A percentile compares a stretch with the other conserved stretches of the same genome.
phyloP scores from a whole-genome alignment of 192 early-diverging fungal species.

The Haplosporangium gracile region DNA sequence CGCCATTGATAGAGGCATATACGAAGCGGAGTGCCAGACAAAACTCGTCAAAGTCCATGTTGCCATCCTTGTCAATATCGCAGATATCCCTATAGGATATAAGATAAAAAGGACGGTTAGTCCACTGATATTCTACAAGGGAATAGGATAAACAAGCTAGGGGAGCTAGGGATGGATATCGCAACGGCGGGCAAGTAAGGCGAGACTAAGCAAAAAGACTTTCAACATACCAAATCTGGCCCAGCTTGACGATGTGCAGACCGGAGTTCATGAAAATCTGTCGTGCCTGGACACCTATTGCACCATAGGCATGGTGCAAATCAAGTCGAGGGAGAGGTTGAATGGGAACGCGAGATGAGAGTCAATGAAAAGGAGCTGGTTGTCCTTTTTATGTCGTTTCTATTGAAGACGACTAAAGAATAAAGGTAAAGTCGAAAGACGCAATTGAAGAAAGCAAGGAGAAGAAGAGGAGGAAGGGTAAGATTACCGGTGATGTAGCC shows the following conservation, averaged over 20 bases:
- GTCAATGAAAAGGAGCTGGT: neutral
- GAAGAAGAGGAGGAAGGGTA: neutral
- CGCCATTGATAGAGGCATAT: conserved; percentile 73
- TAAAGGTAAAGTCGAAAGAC: too few species aligned
- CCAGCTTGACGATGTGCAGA: conserved; percentile 29
- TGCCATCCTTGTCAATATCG: conserved; percentile 87
- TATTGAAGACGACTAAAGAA: neutral
- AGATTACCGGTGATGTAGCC: conserved; percentile 65
- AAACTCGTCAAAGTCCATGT: conserved; percentile 88
- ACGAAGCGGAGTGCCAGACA: conserved; percentile 84
- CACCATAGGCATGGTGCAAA: neutral
- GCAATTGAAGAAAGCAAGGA: neutral
- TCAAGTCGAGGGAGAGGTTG: neutral
- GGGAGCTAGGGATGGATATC: neutral
- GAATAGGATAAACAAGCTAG: neutral
- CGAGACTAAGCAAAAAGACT: neutral
- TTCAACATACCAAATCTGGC: conserved; percentile 51
- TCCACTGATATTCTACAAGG: neutral
- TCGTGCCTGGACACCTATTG: conserved; percentile 42
- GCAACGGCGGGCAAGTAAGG: neutral
- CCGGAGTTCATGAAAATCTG: conserved; percentile 55
- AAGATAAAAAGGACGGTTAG: neutral
- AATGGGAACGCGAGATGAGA: conserved; percentile 5
- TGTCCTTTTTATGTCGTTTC: neutral
- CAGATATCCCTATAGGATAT: conserved; percentile 72